Base-by-base conservation (phyloP, 1,284 basidiomycete species). In the Cryptococcus wingfieldii region DNA sequence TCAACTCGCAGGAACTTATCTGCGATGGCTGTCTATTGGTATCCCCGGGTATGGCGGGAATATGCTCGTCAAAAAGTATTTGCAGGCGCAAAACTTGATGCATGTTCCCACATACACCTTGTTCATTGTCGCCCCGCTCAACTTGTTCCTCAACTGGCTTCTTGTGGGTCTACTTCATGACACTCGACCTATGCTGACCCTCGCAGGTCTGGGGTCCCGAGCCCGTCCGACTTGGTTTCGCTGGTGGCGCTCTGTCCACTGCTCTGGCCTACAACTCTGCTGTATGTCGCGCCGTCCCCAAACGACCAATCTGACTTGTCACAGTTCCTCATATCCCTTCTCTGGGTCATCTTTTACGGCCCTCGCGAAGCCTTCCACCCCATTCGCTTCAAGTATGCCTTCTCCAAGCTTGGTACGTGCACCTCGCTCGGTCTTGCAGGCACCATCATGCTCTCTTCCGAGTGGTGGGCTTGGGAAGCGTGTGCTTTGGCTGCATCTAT, bases 161-260 rank as follows among this genome's bases (percentile, higher is more conserved):
- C 83, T 98, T 13, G 90, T 69, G 41, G 53, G 64, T 64, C n/a
- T 25, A 23, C 23, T 16, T 77, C 3, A 23, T 23, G 23, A 23
- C 23, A 23, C 23, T 18, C 2, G 58, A 28, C 14, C 53, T 59
- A 38, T 65, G 56, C 51, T 41, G 27, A 34, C 49, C 5, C 13
- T 28, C 4, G 23, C 28, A 66, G 87, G 89, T 94, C 0, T 92
- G 89, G 89, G 90, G 90, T 2, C 90, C 90, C 0, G 77, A 81
- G 31, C 77, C 83, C 3, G 76, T 93, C 52, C 80, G 88, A 16
- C 79, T 98, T 1, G 95, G 95, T 8, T 98, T 93, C 76, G 85
- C 92, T 56, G 95, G 95, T 9, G 94, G 94, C 2, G 94, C 95
- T 0, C 80, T 97, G 38, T 89, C 94, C 0, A 91, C 90, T 0